Conservation (phyloP, 257 asterid species). For the Euphrasia confusa region DNA sequence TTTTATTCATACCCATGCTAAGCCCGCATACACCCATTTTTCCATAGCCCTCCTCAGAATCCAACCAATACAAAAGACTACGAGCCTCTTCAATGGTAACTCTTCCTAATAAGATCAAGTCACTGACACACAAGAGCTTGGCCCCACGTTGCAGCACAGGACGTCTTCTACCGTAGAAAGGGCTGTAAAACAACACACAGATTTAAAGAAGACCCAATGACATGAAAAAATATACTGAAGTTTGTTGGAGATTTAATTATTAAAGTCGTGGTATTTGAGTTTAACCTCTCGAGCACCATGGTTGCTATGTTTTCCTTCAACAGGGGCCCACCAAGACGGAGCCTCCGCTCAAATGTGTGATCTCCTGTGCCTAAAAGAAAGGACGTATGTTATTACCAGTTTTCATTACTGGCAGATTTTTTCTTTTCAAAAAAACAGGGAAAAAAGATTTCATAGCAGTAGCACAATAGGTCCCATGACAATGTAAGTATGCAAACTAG, state of each 20-base stretch:
- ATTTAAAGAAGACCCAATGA: conserved; percentile 19
- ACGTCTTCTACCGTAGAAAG: conserved; percentile 91
- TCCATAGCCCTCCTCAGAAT: conserved; percentile 78
- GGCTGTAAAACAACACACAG: conserved; percentile 46
- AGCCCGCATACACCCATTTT: conserved; percentile 96
- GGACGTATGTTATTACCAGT: not conserved
- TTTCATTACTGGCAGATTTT: not conserved
- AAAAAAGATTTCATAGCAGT: no score
- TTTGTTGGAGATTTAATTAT: conserved; percentile 2
- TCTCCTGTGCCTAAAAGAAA: conserved; percentile 79
- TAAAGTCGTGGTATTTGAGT: not conserved
- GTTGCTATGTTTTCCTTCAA: conserved; percentile 93
- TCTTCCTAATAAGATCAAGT: conserved; percentile 83
- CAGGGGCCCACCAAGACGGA: conserved; percentile 92
- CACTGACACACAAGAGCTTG: conserved; percentile 92
- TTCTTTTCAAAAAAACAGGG: not conserved
- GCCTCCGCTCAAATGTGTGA: conserved; percentile 84
- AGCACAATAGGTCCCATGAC: no score
- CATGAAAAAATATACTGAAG: conserved; percentile 14
- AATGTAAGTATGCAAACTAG: no score
- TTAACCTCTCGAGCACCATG: conserved; percentile 94
- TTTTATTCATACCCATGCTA: conserved; percentile 76
- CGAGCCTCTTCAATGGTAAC: conserved; percentile 93
- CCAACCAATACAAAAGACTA: conserved; percentile 85
- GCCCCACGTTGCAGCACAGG: conserved; percentile 87